Evolutionary conservation across 495 filamentous ascomycete genomes (phyloP).

Genomic region (Jackrogersella multiformis): DNA sequence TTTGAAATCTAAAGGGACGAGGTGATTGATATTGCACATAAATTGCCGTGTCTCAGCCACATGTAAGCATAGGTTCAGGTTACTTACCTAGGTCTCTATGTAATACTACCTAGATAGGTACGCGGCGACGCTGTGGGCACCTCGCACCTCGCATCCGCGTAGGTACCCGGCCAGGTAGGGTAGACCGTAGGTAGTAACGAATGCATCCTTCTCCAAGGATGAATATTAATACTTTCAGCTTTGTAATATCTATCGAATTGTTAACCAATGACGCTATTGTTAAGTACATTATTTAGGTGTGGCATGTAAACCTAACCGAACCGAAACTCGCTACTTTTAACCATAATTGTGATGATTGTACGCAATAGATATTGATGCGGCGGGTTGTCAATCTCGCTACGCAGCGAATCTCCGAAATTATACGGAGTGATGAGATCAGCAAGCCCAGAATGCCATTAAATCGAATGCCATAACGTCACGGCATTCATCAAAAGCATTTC

Average conservation of each 20-base stretch:
- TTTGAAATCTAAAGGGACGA: neutral
- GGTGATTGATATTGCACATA: neutral
- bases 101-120: too few relatives aligned
- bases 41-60: neutral
- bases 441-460: too few relatives aligned
- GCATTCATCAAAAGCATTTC: too few relatives aligned
- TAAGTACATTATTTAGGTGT: too few relatives aligned
- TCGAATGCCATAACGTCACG: too few relatives aligned
- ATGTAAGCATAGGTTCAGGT: neutral
- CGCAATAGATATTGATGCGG: too few relatives aligned
- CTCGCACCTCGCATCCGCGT: neutral
- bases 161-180: neutral
- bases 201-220: too few relatives aligned
- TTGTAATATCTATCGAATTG: neutral
- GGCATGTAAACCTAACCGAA: neutral
- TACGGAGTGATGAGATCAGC: constrained; percentile 3
- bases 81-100: too few relatives aligned
- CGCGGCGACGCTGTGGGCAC: neutral
- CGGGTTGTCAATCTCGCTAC: neutral
- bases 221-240: too few relatives aligned
- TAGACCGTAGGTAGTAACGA: too few relatives aligned
- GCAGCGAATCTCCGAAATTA: constrained; percentile 7
- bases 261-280: neutral
- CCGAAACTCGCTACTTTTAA: too few relatives aligned
- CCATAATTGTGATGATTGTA: neutral